Base-by-base conservation (phyloP, 2,329 filamentous ascomycete species). In the Aspergillus sp. region DNA sequence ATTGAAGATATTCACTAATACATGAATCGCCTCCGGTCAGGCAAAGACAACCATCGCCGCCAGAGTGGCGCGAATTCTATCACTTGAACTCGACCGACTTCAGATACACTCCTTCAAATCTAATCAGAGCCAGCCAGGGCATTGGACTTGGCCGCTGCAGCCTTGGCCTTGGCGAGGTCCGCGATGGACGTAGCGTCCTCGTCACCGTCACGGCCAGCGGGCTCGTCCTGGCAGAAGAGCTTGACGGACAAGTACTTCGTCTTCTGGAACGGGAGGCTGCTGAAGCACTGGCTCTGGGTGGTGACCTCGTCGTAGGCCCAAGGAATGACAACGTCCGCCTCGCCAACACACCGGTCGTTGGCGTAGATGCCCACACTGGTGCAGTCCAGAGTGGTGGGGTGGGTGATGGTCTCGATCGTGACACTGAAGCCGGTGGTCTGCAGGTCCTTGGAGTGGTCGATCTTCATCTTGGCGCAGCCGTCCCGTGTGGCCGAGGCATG, bases 391-490 rank as follows among this genome's bases (percentile, higher is more conserved):
- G 43, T 29, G 9, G 57, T 53, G 11, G 56, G 48, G 11, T 50
- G 43, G 51, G 49, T 60, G 40, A 61, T 23, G 5, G 51, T 32
- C 3, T 47, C 34, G 2, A 49, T 52, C 17, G 32, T 34, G 38
- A 63, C 48, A 7, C 52, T 50, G 49, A 57, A 63, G 45, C 56
- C 36, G 36, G 57, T 41, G 49, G 61, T 46, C 3, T 52, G 25
- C 23, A 61, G 47, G 52, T 50, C 32, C 41, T 65, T 13, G 40
- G 19, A 17, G 40, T 16, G 45, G 34, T 61, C 23, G 56, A 63
- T 21, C 46, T 58, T 47, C 20, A 63, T 21, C 46, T 58, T 47
- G 17, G 34, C 14, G 43, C 60, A 63, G 25, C 44, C 52, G n/a
- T 54, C 55, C 38, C 52, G 23, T 9, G 56, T 53, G 7, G 45